Conservation (phyloP, 306 rosid species). For the Fagus crenata region DNA sequence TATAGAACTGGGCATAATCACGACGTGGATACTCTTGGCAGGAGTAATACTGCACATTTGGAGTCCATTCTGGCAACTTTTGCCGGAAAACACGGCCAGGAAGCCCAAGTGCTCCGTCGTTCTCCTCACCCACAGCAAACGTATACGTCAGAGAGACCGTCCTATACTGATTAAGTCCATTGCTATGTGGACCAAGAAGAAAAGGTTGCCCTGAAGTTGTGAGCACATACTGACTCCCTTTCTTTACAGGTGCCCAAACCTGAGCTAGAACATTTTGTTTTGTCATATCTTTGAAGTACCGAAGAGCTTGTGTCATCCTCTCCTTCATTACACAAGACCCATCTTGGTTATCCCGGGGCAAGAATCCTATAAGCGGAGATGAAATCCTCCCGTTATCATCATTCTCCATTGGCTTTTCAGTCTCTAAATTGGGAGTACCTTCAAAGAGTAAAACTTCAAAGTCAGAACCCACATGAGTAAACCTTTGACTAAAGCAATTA, state of each 20-base stretch:
- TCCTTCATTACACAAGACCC: slow-evolving; percentile 63
- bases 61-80: slow-evolving; percentile 87
- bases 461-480: slow-evolving; percentile 33
- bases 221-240: slow-evolving; percentile 51
- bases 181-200: slow-evolving; percentile 60
- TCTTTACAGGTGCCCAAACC: slow-evolving; percentile 84
- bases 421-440: slow-evolving; percentile 47
- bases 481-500: background rate
- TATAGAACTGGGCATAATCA: slow-evolving; percentile 67
- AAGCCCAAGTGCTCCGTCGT: slow-evolving; percentile 60
- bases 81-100: slow-evolving; percentile 87
- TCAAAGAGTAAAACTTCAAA: slow-evolving; percentile 33
- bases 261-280: slow-evolving; percentile 80
- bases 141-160: slow-evolving; percentile 55
- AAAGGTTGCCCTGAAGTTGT: slow-evolving; percentile 93
- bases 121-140: slow-evolving; percentile 69
- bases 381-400: slow-evolving; percentile 32
- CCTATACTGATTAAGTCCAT: slow-evolving; percentile 78
- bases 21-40: slow-evolving; percentile 70
- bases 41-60: slow-evolving; percentile 85
- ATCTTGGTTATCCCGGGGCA: slow-evolving; percentile 46
- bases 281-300: slow-evolving; percentile 64
- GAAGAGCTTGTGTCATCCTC: slow-evolving; percentile 83
- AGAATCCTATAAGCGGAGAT: slow-evolving; percentile 40
- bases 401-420: slow-evolving; percentile 46